Conservation (phyloP, 345 rosid genomes). For the Eucalyptus guilfoylei region DNA sequence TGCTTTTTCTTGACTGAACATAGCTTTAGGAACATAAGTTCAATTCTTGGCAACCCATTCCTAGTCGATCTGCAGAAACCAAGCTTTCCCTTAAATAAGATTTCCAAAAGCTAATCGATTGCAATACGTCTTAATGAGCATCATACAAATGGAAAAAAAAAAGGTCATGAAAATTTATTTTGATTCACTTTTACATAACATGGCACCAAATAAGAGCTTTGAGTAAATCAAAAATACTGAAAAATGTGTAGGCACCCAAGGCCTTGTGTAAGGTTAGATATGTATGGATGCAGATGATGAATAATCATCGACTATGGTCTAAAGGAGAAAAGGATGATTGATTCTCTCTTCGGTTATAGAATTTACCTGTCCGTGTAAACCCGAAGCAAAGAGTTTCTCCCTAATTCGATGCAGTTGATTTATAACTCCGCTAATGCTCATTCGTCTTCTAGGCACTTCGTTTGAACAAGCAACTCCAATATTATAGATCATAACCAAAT, state of each 20-base stretch:
- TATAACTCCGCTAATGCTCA: neutral
- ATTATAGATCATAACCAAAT: neutral
- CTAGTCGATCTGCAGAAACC: too few relatives aligned
- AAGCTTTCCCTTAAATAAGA: too few relatives aligned
- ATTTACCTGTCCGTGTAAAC: neutral
- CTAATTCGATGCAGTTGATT: neutral
- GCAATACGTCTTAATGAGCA: accelerated
- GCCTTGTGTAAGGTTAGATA: neutral
- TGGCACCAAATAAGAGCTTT: neutral
- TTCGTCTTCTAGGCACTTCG: neutral
- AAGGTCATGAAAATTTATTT: too few relatives aligned
- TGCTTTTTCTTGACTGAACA: neutral
- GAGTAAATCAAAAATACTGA: neutral
- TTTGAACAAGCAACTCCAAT: neutral
- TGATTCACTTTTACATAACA: neutral
- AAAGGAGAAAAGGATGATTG: neutral
- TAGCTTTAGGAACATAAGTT: neutral
- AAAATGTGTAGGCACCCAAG: neutral
- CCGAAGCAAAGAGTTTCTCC: neutral
- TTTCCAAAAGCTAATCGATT: accelerated
- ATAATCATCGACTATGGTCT: neutral
- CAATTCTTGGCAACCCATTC: neutral
- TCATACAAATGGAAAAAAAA: too few relatives aligned
- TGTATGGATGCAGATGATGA: neutral
- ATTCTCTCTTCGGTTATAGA: neutral